These are phyloP conservation scores for Gymnopilus junonius DNA, from an alignment of 768 basidiomycete species.

Conservation along the genomic window DNA sequence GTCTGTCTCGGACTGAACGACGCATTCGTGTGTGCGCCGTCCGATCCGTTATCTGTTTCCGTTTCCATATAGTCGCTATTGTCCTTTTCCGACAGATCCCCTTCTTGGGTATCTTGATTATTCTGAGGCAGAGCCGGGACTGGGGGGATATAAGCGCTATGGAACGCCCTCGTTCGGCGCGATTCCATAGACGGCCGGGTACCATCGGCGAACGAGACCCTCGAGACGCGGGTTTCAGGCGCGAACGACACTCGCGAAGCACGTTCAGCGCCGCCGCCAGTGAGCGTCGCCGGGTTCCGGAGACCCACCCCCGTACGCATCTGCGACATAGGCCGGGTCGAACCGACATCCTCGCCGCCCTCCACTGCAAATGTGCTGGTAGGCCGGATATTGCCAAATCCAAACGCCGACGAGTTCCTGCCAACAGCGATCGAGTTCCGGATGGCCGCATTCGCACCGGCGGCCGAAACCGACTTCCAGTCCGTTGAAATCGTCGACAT, in stretches of 20 bases:
- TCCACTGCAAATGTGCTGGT: conserved; percentile 47
- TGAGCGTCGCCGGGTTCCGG: conserved; percentile 47
- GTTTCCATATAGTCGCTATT: not conserved
- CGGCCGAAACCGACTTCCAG: conserved; percentile 74
- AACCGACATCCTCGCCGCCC: conserved; percentile 40
- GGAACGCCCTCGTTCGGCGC: conserved; percentile 43
- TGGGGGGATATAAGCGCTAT: conserved; percentile 46
- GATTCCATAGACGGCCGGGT: conserved; percentile 44
- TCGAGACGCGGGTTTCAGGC: conserved; percentile 47
- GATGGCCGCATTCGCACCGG: conserved; percentile 76
- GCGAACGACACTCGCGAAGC: conserved; percentile 75
- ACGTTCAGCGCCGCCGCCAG: conserved; percentile 31
- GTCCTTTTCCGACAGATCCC: conserved; percentile 14
- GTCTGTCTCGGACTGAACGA: conserved; percentile 43
- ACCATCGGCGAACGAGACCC: conserved; percentile 42
- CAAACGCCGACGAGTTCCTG: conserved; percentile 50
- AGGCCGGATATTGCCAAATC: conserved; percentile 62
- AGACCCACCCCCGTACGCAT: conserved; percentile 57
- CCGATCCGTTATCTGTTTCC: not conserved
- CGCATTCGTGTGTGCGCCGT: conserved; percentile 20
- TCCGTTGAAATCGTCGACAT: conserved; percentile 83
- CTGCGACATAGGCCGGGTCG: conserved; percentile 41
- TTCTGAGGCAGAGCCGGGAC: conserved; percentile 40
- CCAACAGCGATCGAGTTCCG: conserved; percentile 64
- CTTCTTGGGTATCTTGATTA: conserved; percentile 14